These are phyloP conservation scores for Boletus vinaceobasis DNA, from an alignment of 768 basidiomycete species.

Conservation along the genomic window DNA sequence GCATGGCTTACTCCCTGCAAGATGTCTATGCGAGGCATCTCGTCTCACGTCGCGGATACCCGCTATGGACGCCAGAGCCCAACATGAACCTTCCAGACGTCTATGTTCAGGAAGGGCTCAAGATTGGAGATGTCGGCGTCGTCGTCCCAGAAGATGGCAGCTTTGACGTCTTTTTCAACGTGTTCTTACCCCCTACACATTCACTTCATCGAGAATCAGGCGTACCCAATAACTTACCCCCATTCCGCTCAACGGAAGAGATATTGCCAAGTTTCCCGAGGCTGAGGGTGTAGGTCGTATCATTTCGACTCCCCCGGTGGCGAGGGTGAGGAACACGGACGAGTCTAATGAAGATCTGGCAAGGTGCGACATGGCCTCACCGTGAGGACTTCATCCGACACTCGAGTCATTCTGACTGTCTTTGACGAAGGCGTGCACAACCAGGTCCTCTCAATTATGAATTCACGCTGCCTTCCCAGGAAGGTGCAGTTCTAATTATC, in stretches of 20 bases:
- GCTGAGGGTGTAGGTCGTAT: constrained; percentile 10
- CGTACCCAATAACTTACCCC: constrained; percentile 26
- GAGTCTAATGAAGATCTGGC: not conserved
- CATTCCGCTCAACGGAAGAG: constrained; percentile 12
- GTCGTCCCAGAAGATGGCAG: constrained; percentile 29
- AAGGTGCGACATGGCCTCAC: not conserved
- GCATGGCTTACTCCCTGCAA: constrained; percentile 9
- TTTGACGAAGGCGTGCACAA: not conserved
- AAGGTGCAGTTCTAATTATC: constrained; percentile 33
- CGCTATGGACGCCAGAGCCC: constrained; percentile 33
- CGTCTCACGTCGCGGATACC: constrained; percentile 27
- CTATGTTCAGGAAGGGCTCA: constrained; percentile 26
- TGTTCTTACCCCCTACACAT: constrained; percentile 30
- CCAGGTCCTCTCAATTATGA: constrained; percentile 6
- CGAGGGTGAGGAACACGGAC: not conserved
- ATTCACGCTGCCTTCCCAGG: constrained; percentile 14
- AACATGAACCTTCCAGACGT: constrained; percentile 19
- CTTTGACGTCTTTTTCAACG: constrained; percentile 38
- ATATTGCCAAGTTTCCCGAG: constrained; percentile 6
- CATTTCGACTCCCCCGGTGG: constrained; percentile 11
- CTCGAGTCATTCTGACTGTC: not conserved
- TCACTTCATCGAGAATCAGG: constrained; percentile 6
- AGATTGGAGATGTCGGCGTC: constrained; percentile 37
- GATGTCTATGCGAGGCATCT: constrained; percentile 18
- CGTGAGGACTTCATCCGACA: too few relatives aligned